Conservation (phyloP, 2,329 filamentous ascomycete species). For the Aspergillaceae sp. region DNA sequence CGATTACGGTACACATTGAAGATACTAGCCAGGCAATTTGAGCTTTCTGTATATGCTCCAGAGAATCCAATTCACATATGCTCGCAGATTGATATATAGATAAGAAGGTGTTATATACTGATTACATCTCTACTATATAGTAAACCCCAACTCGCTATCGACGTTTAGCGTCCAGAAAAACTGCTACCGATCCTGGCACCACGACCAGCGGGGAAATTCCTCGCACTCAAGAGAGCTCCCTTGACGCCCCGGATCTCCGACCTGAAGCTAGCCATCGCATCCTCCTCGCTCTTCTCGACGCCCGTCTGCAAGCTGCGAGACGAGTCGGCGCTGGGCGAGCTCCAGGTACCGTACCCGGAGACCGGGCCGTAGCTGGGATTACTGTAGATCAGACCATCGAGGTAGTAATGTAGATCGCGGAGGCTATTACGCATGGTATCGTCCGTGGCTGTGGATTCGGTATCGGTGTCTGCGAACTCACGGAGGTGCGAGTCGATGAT, state of each 20-base stretch:
- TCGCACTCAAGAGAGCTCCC: slow-evolving; percentile 54
- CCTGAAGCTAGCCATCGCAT: slow-evolving; percentile 51
- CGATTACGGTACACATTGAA: too few species aligned
- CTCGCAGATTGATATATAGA: neutral
- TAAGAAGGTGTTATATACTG: neutral
- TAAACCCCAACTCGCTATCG: slow-evolving; percentile 4
- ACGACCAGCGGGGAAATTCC: slow-evolving; percentile 46
- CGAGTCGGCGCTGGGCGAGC: slow-evolving; percentile 20
- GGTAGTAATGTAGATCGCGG: slow-evolving; percentile 44
- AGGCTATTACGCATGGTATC: slow-evolving; percentile 27
- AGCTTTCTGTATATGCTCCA: neutral
- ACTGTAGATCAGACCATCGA: slow-evolving; percentile 41
- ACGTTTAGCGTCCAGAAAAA: slow-evolving; percentile 3
- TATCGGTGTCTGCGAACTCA: slow-evolving; percentile 37
- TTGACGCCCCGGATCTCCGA: slow-evolving; percentile 56
- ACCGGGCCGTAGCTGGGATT: slow-evolving; percentile 20
- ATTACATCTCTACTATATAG: too few species aligned
- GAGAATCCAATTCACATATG: neutral
- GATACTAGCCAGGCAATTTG: too few species aligned
- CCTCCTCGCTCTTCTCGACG: slow-evolving; percentile 40
- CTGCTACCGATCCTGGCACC: slow-evolving; percentile 17
- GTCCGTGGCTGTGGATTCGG: slow-evolving; percentile 24
- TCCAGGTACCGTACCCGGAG: slow-evolving; percentile 28
- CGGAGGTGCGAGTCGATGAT: slow-evolving; percentile 45
- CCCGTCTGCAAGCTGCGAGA: slow-evolving; percentile 13